Percentiles rank a stretch among this genome's conserved stretches.
These are phyloP conservation scores for Spinellus fusiger DNA, from an alignment of 192 early-diverging fungal species.

Conservation along the genomic window DNA sequence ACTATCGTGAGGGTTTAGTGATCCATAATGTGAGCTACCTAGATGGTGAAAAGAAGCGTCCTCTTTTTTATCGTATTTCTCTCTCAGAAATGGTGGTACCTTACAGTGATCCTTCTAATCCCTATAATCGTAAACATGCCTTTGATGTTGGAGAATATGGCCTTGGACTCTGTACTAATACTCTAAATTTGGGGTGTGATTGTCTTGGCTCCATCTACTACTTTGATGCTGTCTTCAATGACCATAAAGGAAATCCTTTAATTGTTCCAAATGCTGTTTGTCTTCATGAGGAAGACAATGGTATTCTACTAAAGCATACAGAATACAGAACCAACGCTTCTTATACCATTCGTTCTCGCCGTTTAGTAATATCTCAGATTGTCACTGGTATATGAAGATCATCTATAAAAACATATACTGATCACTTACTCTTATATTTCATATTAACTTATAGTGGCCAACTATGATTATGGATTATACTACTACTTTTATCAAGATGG, in stretches of 20 bases:
- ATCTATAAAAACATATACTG: too few relatives aligned
- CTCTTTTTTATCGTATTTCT: slow-evolving; percentile 36
- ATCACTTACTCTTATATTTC: slow-evolving; percentile 2
- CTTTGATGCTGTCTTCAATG: slow-evolving; percentile 35
- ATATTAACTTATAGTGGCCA: slow-evolving; percentile 22
- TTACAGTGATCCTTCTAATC: slow-evolving; percentile 29
- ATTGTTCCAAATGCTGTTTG: slow-evolving; percentile 33
- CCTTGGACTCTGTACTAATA: slow-evolving; percentile 36
- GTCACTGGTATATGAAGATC: slow-evolving; percentile 38
- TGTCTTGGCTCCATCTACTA: slow-evolving; percentile 38
- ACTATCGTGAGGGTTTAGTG: slow-evolving; percentile 38
- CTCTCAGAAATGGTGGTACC: slow-evolving; percentile 39
- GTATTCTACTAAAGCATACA: slow-evolving; percentile 36
- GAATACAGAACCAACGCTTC: slow-evolving; percentile 33
- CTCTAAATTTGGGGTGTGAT: slow-evolving; percentile 32
- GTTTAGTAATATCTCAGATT: slow-evolving; percentile 34
- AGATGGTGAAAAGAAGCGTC: slow-evolving; percentile 31
- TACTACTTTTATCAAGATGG: slow-evolving; percentile 40
- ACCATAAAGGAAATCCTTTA: slow-evolving; percentile 29
- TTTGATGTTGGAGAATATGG: slow-evolving; percentile 41
- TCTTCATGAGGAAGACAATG: slow-evolving; percentile 36
- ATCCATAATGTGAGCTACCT: slow-evolving; percentile 35
- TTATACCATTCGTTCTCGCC: slow-evolving; percentile 29
- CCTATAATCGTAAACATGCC: slow-evolving; percentile 32
- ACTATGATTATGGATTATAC: slow-evolving; percentile 37